Conservation (phyloP, 2,329 filamentous ascomycete genomes). For the Alternaria ventricosa region DNA sequence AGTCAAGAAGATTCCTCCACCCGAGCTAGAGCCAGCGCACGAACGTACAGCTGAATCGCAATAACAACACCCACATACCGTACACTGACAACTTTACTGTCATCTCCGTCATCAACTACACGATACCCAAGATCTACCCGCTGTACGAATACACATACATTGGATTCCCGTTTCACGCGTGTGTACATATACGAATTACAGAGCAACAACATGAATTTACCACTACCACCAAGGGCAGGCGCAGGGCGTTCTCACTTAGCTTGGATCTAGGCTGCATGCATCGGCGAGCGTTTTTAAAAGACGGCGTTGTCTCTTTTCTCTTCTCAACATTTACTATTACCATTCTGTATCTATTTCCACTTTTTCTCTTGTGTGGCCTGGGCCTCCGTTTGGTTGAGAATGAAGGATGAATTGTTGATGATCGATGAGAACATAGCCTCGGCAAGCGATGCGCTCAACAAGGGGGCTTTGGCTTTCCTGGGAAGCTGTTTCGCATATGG, state of each 20-base stretch:
- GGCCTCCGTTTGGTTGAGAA: not conserved
- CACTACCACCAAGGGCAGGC: conserved; percentile 4
- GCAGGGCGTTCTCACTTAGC: conserved; percentile 17
- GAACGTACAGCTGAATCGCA: conserved; percentile 7
- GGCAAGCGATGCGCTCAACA: not conserved
- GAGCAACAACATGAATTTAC: conserved; percentile 8
- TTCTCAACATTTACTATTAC: not conserved
- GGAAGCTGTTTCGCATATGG: not conserved
- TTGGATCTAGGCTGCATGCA: conserved; percentile 17
- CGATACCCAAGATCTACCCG: conserved; percentile 17
- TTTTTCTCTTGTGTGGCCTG: not conserved
- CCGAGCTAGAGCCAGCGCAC: conserved; percentile 21
- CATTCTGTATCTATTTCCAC: conserved; percentile 2
- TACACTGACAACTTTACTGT: conserved; percentile 19
- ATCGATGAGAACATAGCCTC: not conserved
- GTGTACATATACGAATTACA: conserved; percentile 24
- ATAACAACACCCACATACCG: conserved; percentile 12
- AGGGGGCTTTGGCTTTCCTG: not conserved
- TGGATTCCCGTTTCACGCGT: conserved; percentile 14
- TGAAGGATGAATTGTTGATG: not conserved
- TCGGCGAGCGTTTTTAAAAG: conserved; percentile 15
- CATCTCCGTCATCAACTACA: conserved; percentile 17
- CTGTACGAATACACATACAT: conserved; percentile 28
- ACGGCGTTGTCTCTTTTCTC: conserved; percentile 10
- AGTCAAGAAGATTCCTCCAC: conserved; percentile 55